phyloP scores from a whole-genome alignment of 768 basidiomycete species.

The Epithele typhae region DNA sequence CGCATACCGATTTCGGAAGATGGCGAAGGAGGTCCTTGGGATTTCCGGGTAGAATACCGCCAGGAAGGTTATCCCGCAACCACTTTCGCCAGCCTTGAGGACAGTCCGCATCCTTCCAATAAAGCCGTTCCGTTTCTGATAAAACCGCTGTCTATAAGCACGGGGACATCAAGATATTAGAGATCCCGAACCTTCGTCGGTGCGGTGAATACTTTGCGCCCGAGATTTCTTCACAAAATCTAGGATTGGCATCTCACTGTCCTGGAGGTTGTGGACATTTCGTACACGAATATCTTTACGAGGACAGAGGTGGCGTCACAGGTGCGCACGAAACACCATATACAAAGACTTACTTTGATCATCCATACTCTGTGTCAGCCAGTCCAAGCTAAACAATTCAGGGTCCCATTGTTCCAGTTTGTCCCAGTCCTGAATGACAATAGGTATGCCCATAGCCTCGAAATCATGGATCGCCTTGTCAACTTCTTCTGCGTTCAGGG shows the following conservation, averaged over 20 bases:
- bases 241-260: conserved; percentile 44
- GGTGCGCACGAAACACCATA: conserved; percentile 20
- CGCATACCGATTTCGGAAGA: conserved; percentile 45
- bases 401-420: conserved; percentile 50
- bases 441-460: conserved; percentile 50
- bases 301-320: not conserved
- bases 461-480: conserved; percentile 35
- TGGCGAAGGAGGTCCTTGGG: conserved; percentile 53
- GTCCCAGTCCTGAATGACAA: conserved; percentile 64
- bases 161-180: too few species aligned
- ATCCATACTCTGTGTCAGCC: conserved; percentile 36
- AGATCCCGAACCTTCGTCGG: too few species aligned
- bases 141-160: too few species aligned
- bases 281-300: conserved; percentile 52
- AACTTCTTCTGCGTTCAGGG: conserved; percentile 26
- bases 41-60: conserved; percentile 46
- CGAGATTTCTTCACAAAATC: conserved; percentile 48
- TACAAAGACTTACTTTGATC: conserved; percentile 23
- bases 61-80: conserved; percentile 53
- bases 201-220: not conserved
- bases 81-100: conserved; percentile 63
- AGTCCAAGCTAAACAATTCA: conserved; percentile 50
- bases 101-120: conserved; percentile 76
- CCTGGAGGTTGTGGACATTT: conserved; percentile 56
- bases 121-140: conserved; percentile 56